Base-by-base conservation (phyloP, 352 stramenopile species). In the Pythium monospermum region DNA sequence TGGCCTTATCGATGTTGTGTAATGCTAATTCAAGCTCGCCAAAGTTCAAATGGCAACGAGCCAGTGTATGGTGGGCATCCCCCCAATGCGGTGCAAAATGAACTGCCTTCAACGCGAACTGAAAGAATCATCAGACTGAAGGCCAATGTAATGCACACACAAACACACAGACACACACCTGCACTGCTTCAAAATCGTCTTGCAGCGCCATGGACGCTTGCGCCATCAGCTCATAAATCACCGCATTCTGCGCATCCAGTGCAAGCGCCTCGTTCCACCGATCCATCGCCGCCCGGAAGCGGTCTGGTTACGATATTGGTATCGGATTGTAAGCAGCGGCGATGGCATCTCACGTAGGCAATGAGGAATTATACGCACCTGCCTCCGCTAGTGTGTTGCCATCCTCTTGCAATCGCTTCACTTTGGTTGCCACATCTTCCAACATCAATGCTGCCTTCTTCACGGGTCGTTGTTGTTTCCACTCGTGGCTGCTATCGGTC, bases 111-210 rank as follows among this genome's bases (percentile, higher is more conserved):
- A 69, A 53, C 0, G 73, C 83, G 43, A 75, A 86, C 68, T 86
- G n/a, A 10, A 16, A 44, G 19, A 38, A 32, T 10, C 13, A 43
- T 42, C 10, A 42, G 13, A 19, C n/a, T 18, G 35, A n/a, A n/a
- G n/a, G n/a, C n/a, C n/a, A n/a, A n/a, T n/a, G n/a, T n/a, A n/a
- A n/a, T n/a, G n/a, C n/a, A n/a, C n/a, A n/a, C n/a, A n/a, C n/a
- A n/a, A n/a, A n/a, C n/a, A n/a, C n/a, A n/a, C n/a, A n/a, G n/a
- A 10, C 19, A 10, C 36, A 19, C 15, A 76, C 68, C 59, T 81
- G 69, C 22, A 91, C 71, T 22, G 78, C 79, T n/a, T 74, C 67
- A 44, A 92, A 92, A 49, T 89, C 81, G 13, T 92, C 77, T 25
- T 69, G 74, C 23, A 88, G 47, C 0, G 68, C 69, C 74, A 92